Base-by-base conservation (phyloP, 2,329 filamentous ascomycete genomes). In the Leptographium wingfieldii region DNA sequence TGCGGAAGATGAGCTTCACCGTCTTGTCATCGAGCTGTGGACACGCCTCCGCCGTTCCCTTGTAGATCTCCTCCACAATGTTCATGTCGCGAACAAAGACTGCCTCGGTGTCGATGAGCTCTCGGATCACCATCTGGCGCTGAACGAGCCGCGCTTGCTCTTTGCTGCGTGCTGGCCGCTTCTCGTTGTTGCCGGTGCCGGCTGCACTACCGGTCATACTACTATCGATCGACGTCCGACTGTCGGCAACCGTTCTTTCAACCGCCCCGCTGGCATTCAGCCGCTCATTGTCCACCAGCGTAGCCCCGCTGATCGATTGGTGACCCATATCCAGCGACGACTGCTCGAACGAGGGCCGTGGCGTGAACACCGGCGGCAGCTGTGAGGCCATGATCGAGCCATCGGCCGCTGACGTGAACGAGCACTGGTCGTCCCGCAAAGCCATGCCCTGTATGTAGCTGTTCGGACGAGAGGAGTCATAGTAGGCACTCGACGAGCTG, bases 1-100 rank as follows among this genome's bases (percentile, higher is more conserved):
- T 99, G 63, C 90, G 87, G 71, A 99, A 99, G 19, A 99, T 83
- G 14, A 88, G 80, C 69, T 92, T 95, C 67, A 95, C 86, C 63
- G 95, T 95, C 64, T 92, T 88, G 51, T 82, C 76, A 52, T 88
- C 89, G 33, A 96, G 81, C 64, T 90, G 84, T 10, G 90, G 84
- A 60, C 88, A 91, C 12, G 88, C 87, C 65, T 88, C 85, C 1
- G 90, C 89, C 0, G 94, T 97, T 52, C 90, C 91, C 72, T 95
- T 95, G 78, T 97, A 99, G 59, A 99, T 97, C 69, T 97, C 92
- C 68, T 95, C 90, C 2, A 96, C 87, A 58, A 99, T 92, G 70
- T 92, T 96, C 90, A 99, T 92, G 70, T 99, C 94, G 64, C 90
- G 84, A 60, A 95, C 85, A 72, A 95, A 97, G 6, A 87, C 85